These are phyloP conservation scores for Suillus variegatus DNA, from an alignment of 768 basidiomycete genomes.

Conservation along the genomic window DNA sequence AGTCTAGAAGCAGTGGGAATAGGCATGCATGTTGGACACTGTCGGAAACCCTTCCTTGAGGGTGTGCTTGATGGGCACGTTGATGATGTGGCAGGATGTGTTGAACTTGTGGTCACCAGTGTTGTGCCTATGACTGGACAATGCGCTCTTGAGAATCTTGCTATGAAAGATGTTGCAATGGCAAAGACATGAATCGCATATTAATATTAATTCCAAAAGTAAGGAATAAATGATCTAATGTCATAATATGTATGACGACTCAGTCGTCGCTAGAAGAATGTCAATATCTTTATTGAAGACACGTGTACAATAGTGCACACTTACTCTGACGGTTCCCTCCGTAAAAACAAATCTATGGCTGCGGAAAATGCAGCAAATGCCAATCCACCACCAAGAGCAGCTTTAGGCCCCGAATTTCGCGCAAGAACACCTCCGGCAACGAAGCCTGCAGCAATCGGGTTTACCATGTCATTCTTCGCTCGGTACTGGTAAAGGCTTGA, in stretches of 20 bases:
- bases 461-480: slow-evolving; percentile 93
- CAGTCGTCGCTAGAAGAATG: slow-evolving; percentile 8
- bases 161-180: too few relatives aligned
- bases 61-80: neutral
- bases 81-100: neutral
- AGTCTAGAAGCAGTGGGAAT: neutral
- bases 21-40: neutral
- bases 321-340: slow-evolving; percentile 80
- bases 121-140: neutral
- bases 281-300: neutral
- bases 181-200: neutral
- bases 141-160: too few relatives aligned
- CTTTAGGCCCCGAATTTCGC: slow-evolving; percentile 52
- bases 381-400: slow-evolving; percentile 60
- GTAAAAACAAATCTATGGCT: slow-evolving; percentile 76
- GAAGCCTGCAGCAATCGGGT: slow-evolving; percentile 87
- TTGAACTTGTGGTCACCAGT: slow-evolving; percentile 1
- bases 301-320: slow-evolving; percentile 21
- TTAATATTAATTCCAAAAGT: neutral
- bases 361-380: slow-evolving; percentile 94
- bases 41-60: neutral
- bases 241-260: neutral
- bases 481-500: slow-evolving; percentile 66
- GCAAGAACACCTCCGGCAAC: slow-evolving; percentile 88
- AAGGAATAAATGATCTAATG: neutral